phyloP scores from a whole-genome alignment of 345 rosid genomes.

The Acer saccharum region DNA sequence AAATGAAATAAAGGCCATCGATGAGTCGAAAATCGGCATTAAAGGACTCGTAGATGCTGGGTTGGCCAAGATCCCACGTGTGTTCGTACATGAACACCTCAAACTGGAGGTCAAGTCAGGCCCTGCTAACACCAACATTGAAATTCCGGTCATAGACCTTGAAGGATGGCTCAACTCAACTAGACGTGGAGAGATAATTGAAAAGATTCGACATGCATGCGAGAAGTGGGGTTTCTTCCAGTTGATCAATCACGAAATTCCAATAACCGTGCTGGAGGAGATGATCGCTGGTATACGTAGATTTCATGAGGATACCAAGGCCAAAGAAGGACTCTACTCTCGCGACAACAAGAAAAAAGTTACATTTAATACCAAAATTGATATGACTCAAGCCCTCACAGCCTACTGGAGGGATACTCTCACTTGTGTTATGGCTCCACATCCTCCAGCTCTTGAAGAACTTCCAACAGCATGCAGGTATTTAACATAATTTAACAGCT shows the following conservation, averaged over 20 bases:
- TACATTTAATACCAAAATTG: conserved; percentile 41
- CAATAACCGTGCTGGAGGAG: conserved; percentile 33
- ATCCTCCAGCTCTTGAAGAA: conserved; percentile 41
- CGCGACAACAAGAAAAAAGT: conserved; percentile 32
- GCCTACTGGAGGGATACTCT: conserved; percentile 55
- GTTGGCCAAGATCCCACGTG: conserved; percentile 14
- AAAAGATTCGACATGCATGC: conserved; percentile 33
- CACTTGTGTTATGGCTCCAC: conserved; percentile 38
- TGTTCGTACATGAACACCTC: conserved; percentile 5
- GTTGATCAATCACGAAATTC: conserved; percentile 50
- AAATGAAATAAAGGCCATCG: conserved; percentile 26
- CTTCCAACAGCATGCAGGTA: conserved; percentile 56
- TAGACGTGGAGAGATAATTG: conserved; percentile 21
- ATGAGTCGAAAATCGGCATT: conserved; percentile 22
- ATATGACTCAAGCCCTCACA: conserved; percentile 27
- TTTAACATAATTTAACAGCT: background rate
- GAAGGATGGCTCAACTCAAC: conserved; percentile 4
- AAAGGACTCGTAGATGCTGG: conserved; percentile 23
- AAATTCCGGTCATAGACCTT: conserved; percentile 48
- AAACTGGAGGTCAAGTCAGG: background rate
- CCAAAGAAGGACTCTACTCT: conserved; percentile 40
- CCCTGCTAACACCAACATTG: background rate
- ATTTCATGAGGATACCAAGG: conserved; percentile 36
- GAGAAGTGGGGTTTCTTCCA: conserved; percentile 57
- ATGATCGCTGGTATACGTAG: conserved; percentile 31